These are phyloP conservation scores for Chrysochromulina tobinii DNA, from an alignment of 78 protist species.

Conservation along the genomic window DNA sequence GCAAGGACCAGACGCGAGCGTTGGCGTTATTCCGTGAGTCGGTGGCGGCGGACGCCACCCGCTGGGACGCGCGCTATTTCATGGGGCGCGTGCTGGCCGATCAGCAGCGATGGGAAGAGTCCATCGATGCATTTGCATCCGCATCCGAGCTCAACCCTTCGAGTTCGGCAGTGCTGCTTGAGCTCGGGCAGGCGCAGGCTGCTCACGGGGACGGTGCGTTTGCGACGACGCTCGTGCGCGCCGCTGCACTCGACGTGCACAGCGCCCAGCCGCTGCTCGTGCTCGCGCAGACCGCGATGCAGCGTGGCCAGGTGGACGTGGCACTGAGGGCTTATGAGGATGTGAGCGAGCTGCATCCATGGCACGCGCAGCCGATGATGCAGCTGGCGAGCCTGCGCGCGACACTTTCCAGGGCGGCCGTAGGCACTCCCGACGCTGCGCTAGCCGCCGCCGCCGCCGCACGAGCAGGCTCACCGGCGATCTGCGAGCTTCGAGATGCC, in stretches of 20 bases:
- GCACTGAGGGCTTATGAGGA: neutral
- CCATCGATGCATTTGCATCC: neutral
- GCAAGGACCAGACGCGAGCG: neutral
- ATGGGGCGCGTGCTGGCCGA: neutral
- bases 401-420: neutral
- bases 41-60: neutral
- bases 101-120: neutral
- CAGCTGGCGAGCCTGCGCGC: neutral
- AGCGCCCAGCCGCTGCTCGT: neutral
- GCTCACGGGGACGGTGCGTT: neutral
- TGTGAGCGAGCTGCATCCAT: neutral
- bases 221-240: neutral
- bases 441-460: neutral
- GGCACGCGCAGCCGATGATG: neutral
- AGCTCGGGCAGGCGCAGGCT: neutral
- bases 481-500: too few relatives aligned
- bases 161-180: neutral
- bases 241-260: neutral
- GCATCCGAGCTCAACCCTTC: neutral
- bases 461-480: too few relatives aligned
- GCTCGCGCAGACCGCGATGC: neutral
- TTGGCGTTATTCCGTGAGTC: neutral
- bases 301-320: neutral
- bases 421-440: neutral
- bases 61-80: neutral